Percentiles rank a stretch among this genome's conserved stretches.
phyloP scores from a whole-genome alignment of 768 basidiomycete species.

The Panus rudis region DNA sequence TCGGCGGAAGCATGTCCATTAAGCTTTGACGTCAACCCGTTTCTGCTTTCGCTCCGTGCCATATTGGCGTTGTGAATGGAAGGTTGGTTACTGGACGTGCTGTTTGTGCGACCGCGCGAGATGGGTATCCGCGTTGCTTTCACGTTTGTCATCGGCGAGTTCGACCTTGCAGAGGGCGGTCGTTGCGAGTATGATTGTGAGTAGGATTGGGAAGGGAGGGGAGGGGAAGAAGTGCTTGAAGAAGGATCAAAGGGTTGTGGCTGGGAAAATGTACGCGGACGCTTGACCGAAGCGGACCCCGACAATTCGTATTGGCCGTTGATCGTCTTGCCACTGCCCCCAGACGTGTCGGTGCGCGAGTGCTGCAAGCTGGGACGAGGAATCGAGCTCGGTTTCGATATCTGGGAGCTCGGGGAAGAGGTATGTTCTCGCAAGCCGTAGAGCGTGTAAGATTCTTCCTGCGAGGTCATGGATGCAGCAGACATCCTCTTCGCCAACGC shows the following conservation, averaged over 20 bases:
- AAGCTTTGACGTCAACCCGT: slow-evolving; percentile 16
- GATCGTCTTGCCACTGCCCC: slow-evolving; percentile 13
- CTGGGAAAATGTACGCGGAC: slow-evolving; percentile 60
- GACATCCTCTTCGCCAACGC: slow-evolving; percentile 75
- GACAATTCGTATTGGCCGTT: too few species aligned
- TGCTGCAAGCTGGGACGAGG: slow-evolving; percentile 40
- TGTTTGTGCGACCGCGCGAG: slow-evolving; percentile 34
- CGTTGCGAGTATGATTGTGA: too few species aligned
- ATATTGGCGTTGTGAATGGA: slow-evolving; percentile 16
- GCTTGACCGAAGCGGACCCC: slow-evolving; percentile 28
- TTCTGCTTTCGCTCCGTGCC: slow-evolving; percentile 32
- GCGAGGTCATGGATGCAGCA: slow-evolving; percentile 56
- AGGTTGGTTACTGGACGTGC: slow-evolving; percentile 34
- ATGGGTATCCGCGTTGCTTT: slow-evolving; percentile 44
- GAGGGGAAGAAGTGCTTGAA: slow-evolving; percentile 22
- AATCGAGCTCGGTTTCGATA: slow-evolving; percentile 35
- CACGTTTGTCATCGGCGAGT: slow-evolving; percentile 24
- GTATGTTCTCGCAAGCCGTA: slow-evolving; percentile 8
- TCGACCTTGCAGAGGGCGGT: slow-evolving; percentile 29
- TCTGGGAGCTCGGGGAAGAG: slow-evolving; percentile 12
- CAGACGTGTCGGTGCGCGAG: slow-evolving; percentile 22
- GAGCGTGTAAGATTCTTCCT: slow-evolving; percentile 32
- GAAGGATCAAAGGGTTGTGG: slow-evolving; percentile 41
- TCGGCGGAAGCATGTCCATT: slow-evolving; percentile 20
- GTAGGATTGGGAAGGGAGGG: too few species aligned